Conservation (phyloP, 73 alveolate species). For the Stentor roeselii region DNA sequence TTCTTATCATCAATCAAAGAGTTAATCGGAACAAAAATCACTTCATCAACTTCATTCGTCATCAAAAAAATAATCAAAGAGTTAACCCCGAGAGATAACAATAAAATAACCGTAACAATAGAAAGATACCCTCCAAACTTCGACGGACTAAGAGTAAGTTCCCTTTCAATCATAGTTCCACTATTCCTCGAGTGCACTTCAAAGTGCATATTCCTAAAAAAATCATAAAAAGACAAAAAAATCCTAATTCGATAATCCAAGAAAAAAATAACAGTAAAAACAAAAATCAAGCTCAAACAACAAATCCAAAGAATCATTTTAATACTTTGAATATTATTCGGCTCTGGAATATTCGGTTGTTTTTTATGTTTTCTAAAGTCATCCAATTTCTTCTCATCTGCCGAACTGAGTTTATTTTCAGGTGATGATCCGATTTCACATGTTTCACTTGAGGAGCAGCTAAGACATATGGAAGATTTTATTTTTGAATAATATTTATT, state of each 20-base stretch:
- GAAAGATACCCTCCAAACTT: neutral
- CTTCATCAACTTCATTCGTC: neutral
- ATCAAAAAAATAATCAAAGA: neutral
- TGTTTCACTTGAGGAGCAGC: too few species aligned
- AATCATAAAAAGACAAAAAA: neutral
- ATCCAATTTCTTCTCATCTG: too few species aligned
- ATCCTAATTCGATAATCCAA: neutral
- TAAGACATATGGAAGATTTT: too few species aligned
- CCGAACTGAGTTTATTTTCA: too few species aligned
- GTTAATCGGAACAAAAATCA: neutral
- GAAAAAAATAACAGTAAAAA: too few species aligned
- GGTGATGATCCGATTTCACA: too few species aligned
- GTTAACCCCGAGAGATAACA: neutral
- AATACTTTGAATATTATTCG: neutral
- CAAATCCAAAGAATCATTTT: neutral
- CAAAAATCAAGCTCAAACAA: too few species aligned
- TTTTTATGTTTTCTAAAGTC: too few species aligned
- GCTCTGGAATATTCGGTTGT: neutral
- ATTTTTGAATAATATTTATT: too few species aligned
- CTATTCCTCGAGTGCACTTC: neutral
- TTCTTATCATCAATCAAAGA: neutral
- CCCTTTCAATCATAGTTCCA: neutral
- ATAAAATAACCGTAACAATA: neutral
- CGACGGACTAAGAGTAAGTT: neutral
- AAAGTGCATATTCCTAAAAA: neutral